Evolutionary conservation across 2,329 filamentous ascomycete species (phyloP).

Genomic region (Endothia cerciana): DNA sequence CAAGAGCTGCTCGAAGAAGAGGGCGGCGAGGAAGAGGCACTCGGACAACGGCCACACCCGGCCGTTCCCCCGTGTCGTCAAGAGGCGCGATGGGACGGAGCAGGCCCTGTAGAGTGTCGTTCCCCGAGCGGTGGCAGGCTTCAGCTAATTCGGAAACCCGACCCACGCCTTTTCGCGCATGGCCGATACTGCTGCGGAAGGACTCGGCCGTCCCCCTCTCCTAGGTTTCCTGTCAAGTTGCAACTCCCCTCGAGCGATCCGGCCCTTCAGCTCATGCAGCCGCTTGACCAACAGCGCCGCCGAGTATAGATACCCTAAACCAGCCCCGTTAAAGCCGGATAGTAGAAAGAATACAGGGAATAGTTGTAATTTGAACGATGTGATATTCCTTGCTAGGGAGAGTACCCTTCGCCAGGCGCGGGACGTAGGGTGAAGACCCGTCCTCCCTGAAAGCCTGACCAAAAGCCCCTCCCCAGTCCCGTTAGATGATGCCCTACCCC

Average conservation of each 20-base stretch:
- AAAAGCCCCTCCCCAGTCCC: no score
- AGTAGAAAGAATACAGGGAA: not conserved
- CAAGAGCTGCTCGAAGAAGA: conserved; percentile 25
- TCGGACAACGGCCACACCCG: conserved; percentile 3
- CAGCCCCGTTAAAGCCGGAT: no score
- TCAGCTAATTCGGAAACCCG: no score
- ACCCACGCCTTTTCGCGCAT: no score
- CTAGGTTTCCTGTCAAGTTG: not conserved
- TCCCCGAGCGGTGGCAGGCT: not conserved
- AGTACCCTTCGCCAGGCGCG: not conserved
- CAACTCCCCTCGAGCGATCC: no score
- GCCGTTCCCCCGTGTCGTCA: not conserved
- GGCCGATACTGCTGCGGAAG: not conserved
- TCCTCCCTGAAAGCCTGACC: no score
- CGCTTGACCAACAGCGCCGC: not conserved
- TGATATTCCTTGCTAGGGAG: not conserved
- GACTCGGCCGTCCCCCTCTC: not conserved
- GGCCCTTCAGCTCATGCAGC: no score
- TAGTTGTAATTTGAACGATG: not conserved
- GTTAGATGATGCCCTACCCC: not conserved
- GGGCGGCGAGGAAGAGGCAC: conserved; percentile 24
- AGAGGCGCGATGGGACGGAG: no score
- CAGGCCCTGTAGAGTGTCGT: not conserved
- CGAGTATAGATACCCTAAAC: no score
- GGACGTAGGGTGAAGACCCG: not conserved